Evolutionary conservation across 2,329 filamentous ascomycete genomes (phyloP), one percentile per base, ranked within the genome.

Genomic region (Monosporascus sp.): DNA sequence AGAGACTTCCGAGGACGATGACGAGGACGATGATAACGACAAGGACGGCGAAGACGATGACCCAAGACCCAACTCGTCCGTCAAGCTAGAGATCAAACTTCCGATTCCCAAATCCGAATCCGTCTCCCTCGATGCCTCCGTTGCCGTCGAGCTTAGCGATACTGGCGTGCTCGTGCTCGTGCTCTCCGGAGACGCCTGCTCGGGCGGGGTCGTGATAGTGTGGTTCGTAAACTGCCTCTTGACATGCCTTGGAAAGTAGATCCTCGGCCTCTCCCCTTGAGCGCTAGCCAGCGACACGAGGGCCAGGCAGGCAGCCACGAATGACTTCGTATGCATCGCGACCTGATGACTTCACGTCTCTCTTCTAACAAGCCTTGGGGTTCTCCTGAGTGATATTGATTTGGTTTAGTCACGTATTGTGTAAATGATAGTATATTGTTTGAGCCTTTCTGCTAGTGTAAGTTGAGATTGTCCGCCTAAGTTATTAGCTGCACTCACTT

Each of bases 221-320:
- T 62, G 63, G 48, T 70, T 69, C 11, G 63, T 66, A 45, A 70
- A 63, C 51, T 68, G 65, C 51, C 73, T 68, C 60, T 75, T 76
- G 37, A 75, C 67, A 22, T 73, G 68, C 47, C 70, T 63, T 3
- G 73, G 72, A 53, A 72, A 75, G 63, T 75, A 76, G 56, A 73
- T 73, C 63, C 62, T 71, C 5, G 72, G 72, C 60, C 68, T 62
- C 37, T 71, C 65, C 37, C 64, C 59, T 48, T 71, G 65, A 46
- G 72, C 71, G 54, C 53, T 60, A 39, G 64, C 66, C 51, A 73
- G 53, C 15, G 72, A 70, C 51, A 72, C 64, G 38, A 68, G 61
- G 49, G 70, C 70, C 64, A 70, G 63, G 5, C 71, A 61, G 59
- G 69, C 71, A 49, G 69, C 64, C 37, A 72, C 46, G 27, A 69